Evolutionary conservation across 2,329 filamentous ascomycete genomes (phyloP).

Genomic region (Xylariaceae sp.): DNA sequence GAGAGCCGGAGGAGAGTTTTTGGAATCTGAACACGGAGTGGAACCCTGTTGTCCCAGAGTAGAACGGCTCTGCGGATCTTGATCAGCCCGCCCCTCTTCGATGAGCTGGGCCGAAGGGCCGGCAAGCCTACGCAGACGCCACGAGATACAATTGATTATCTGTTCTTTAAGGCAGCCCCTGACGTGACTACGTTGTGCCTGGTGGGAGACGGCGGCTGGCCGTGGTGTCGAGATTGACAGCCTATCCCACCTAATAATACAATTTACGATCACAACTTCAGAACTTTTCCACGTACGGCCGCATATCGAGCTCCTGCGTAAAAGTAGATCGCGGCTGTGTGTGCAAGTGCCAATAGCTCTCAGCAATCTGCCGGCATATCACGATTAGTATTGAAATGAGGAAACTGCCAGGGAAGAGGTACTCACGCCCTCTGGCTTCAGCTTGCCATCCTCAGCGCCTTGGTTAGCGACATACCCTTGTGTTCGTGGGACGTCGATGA

Average conservation of each 20-base stretch:
- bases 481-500: conserved; percentile 67
- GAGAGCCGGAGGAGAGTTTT: conserved; percentile 5
- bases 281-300: conserved; percentile 66
- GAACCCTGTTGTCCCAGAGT: conserved; percentile 9
- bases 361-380: conserved; percentile 60
- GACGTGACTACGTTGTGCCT: too few relatives aligned
- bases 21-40: conserved; percentile 2
- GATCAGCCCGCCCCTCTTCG: conserved; percentile 16
- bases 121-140: conserved; percentile 9
- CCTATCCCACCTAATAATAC: not conserved
- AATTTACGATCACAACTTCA: conserved; percentile 4
- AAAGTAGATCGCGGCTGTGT: conserved; percentile 64
- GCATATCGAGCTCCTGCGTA: conserved; percentile 65
- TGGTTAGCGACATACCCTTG: conserved; percentile 38
- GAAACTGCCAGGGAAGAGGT: conserved; percentile 1
- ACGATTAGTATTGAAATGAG: conserved; percentile 18
- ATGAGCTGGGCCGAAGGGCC: conserved; percentile 16
- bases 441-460: conserved; percentile 45
- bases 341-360: conserved; percentile 69
- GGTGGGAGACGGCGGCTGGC: too few relatives aligned
- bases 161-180: too few relatives aligned
- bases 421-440: conserved; percentile 60
- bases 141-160: conserved; percentile 12
- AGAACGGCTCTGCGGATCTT: conserved; percentile 7
- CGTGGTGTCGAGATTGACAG: too few relatives aligned